Conservation (phyloP, 495 filamentous ascomycete genomes). For the Patellaria atrata region DNA sequence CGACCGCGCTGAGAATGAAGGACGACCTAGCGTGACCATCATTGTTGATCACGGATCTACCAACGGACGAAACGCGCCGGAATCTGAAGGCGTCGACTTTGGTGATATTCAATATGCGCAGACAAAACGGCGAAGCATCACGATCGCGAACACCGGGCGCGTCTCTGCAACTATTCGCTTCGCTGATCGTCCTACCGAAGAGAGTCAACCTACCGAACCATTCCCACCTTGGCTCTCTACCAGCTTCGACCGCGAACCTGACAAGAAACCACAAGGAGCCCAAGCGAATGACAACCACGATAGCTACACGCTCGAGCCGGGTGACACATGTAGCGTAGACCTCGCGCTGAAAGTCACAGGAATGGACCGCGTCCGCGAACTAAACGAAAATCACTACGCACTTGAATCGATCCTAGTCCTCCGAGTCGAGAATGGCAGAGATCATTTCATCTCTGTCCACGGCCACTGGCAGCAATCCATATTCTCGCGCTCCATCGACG, state of each 20-base stretch:
- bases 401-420: conserved; percentile 83
- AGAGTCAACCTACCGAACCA: conserved; percentile 29
- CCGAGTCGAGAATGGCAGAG: conserved; percentile 69
- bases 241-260: conserved; percentile 38
- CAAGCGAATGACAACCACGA: conserved; percentile 19
- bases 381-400: conserved; percentile 52
- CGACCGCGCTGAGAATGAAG: conserved; percentile 87
- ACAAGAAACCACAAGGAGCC: conserved; percentile 28
- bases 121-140: conserved; percentile 47
- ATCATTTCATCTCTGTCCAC: conserved; percentile 76
- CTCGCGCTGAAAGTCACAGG: conserved; percentile 49
- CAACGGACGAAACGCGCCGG: conserved; percentile 10
- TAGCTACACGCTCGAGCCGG: conserved; percentile 56
- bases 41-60: conserved; percentile 51
- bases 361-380: conserved; percentile 43
- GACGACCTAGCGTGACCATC: conserved; percentile 68
- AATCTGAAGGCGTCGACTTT: conserved; percentile 53
- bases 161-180: conserved; percentile 64
- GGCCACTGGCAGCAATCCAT: conserved; percentile 68
- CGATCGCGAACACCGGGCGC: conserved; percentile 81
- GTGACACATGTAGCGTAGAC: conserved; percentile 59
- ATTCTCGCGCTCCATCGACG: conserved; percentile 69
- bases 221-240: conserved; percentile 52
- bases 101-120: conserved; percentile 56
- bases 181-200: conserved; percentile 46